A percentile compares a stretch with the other conserved stretches of the same genome.
phyloP scores from a whole-genome alignment of 2,329 filamentous ascomycete species.

The Aspergillus pseudoterreus region DNA sequence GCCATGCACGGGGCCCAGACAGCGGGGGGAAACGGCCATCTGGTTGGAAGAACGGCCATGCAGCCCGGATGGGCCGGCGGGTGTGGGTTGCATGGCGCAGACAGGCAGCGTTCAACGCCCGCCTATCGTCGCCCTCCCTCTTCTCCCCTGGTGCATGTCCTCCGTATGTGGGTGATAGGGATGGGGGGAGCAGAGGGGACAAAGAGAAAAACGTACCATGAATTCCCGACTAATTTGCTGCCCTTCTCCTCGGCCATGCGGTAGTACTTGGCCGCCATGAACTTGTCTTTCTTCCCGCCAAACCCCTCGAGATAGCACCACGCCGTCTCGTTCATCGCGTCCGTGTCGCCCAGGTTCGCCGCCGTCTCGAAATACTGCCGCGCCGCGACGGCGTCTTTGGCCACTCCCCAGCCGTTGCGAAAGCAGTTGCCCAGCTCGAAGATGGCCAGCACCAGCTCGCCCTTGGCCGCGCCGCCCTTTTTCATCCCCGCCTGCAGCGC shows the following conservation, averaged over 20 bases:
- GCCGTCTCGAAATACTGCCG: slow-evolving; percentile 94
- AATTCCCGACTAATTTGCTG: slow-evolving; percentile 86
- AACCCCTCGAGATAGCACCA: slow-evolving; percentile 98
- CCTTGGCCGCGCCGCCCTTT: slow-evolving; percentile 91
- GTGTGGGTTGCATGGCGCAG: slow-evolving; percentile 12
- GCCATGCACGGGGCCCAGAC: neutral
- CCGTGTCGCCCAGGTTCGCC: slow-evolving; percentile 90
- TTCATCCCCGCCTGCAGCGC: slow-evolving; percentile 84
- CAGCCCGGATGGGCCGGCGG: slow-evolving; percentile 5
- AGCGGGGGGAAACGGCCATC: slow-evolving; percentile 7
- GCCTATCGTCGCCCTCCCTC: slow-evolving; percentile 20
- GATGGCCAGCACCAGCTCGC: slow-evolving; percentile 92
- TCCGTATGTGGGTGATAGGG: neutral
- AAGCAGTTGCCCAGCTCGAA: slow-evolving; percentile 79
- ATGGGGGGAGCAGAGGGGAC: neutral
- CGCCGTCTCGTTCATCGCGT: slow-evolving; percentile 94
- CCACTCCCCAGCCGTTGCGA: slow-evolving; percentile 89
- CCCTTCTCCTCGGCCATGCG: slow-evolving; percentile 85
- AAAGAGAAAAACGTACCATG: slow-evolving; percentile 66
- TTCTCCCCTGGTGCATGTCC: slow-evolving; percentile 6
- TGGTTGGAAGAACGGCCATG: slow-evolving; percentile 16
- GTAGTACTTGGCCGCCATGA: slow-evolving; percentile 77
- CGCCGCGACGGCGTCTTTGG: slow-evolving; percentile 80
- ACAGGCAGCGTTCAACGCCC: slow-evolving; percentile 8
- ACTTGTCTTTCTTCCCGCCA: slow-evolving; percentile 93